Percentiles rank a stretch among this genome's conserved stretches.
phyloP scores from a whole-genome alignment of 23 red algal genomes.

The Gracilaria vermiculophylla region DNA sequence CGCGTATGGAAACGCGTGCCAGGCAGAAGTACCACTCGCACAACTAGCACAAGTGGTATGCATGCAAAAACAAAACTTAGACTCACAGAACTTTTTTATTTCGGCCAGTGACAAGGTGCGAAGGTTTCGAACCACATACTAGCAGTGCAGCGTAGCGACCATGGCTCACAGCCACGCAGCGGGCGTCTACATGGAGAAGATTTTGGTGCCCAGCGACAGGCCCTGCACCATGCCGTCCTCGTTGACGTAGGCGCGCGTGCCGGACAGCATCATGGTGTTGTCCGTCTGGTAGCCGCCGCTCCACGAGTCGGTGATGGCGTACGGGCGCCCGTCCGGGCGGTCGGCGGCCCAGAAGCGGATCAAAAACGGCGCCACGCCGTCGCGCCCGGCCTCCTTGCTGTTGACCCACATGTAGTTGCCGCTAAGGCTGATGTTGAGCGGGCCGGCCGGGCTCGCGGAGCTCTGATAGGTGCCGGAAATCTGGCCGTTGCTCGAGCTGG shows the following conservation, averaged over 20 bases:
- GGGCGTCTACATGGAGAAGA: constrained; percentile 19
- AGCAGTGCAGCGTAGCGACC: too few species aligned
- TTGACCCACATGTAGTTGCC: constrained; percentile 8
- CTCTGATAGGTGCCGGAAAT: neutral
- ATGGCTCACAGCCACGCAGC: too few species aligned
- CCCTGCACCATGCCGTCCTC: neutral
- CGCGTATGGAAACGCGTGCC: too few species aligned
- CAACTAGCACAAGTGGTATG: too few species aligned
- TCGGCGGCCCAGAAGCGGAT: neutral
- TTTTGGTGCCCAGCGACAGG: constrained; percentile 19
- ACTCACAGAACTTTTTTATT: too few species aligned
- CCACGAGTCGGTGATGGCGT: constrained; percentile 5
- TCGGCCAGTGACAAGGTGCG: too few species aligned
- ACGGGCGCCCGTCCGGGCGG: constrained; percentile 13
- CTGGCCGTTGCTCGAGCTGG: neutral
- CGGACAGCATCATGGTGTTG: neutral
- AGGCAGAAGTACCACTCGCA: too few species aligned
- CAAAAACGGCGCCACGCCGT: constrained; percentile 7
- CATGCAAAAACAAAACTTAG: too few species aligned
- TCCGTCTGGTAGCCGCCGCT: neutral
- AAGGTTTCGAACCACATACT: too few species aligned
- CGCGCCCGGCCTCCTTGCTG: neutral
- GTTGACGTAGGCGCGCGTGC: constrained; percentile 14
- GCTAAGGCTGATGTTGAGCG: neutral
- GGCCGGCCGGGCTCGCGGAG: constrained; percentile 4